phyloP scores from a whole-genome alignment of 441 rosid genomes.

The Caryocar brasiliense region DNA sequence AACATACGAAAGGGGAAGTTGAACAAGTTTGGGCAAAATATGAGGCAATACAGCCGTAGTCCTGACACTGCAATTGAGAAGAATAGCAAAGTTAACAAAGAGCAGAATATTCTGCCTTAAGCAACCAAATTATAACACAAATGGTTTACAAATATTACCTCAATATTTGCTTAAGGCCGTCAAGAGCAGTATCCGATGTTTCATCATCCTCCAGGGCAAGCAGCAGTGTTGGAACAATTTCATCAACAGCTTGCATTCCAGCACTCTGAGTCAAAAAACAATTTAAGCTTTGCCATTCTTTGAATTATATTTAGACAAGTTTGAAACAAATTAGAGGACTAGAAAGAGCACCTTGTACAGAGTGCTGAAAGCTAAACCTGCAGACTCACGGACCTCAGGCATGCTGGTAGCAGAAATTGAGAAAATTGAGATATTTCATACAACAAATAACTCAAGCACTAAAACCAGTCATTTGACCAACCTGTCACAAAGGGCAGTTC shows the following conservation, averaged over 20 bases:
- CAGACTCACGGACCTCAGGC: slow-evolving; percentile 96
- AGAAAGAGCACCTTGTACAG: slow-evolving; percentile 72
- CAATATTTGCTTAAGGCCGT: slow-evolving; percentile 96
- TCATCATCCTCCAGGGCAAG: slow-evolving; percentile 93
- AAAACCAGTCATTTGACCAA: slow-evolving; percentile 20
- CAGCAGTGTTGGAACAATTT: slow-evolving; percentile 91
- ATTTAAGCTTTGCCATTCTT: not conserved
- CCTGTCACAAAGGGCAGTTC: slow-evolving; percentile 99
- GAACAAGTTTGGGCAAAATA: slow-evolving; percentile 94
- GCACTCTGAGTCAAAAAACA: slow-evolving; percentile 59
- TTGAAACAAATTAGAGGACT: slow-evolving; percentile 8
- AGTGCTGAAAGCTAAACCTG: slow-evolving; percentile 96
- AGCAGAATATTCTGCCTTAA: not conserved
- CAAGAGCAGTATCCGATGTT: slow-evolving; percentile 86
- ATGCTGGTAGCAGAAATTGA: slow-evolving; percentile 34
- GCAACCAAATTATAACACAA: slow-evolving; percentile 3
- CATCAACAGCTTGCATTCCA: slow-evolving; percentile 99
- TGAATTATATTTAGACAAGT: slow-evolving; percentile 2
- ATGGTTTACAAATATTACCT: slow-evolving; percentile 35
- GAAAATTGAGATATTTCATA: not conserved
- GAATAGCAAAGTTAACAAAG: slow-evolving; percentile 6
- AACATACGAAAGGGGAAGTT: slow-evolving; percentile 89
- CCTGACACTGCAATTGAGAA: slow-evolving; percentile 63
- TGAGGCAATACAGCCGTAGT: slow-evolving; percentile 97
- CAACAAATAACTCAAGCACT: not conserved